Base-by-base conservation (phyloP, 257 asterid species). In the Rhazya stricta region DNA sequence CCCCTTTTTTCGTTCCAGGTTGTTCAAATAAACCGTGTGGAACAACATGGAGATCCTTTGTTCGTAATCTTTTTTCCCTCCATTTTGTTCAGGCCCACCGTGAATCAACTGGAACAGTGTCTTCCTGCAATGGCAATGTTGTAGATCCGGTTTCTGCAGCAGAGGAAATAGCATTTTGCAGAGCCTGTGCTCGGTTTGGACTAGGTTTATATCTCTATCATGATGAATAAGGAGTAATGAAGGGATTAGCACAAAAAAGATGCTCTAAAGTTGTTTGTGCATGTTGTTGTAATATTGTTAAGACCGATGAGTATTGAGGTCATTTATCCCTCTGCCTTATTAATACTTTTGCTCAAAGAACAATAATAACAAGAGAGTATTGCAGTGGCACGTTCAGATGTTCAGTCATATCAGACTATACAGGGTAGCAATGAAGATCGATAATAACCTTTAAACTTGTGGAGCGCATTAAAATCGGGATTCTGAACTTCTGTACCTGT, bases 151-250 rank as follows among this genome's bases (percentile, higher is more conserved):
- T 91, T 75, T 90, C 91, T 63, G 96, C 94, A 16, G 98, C 98
- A 29, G 98, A 94, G 86, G 91, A 91, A 85, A 81, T 91, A 70
- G 98, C 98, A 42, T 94, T 91, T 81, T 91, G 98, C 93, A 79
- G 87, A 84, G 97, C 98, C 45, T 91, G 98, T 77, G 91, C 97
- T 72, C 88, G 98, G 41, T 94, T 94, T 72, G 98, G 98, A 67
- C 97, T 94, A 71, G 98, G 98, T 77, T 85, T 94, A 75, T 94
- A 94, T 80, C 96, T 91, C 63, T 93, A 89, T 85, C 96, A 91
- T 54, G 88, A 91, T 73, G 92, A 84, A 11, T 84, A 85, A 84
- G 68, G 69, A 71, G 77, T 46, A 45, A 13, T 62, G 71, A 37
- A 69, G 58, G 29, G 72, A 39, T 54, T 57, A 43, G 57, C 61